These are phyloP conservation scores for Poronia punctata DNA, from an alignment of 495 filamentous ascomycete genomes.

Conservation along the genomic window DNA sequence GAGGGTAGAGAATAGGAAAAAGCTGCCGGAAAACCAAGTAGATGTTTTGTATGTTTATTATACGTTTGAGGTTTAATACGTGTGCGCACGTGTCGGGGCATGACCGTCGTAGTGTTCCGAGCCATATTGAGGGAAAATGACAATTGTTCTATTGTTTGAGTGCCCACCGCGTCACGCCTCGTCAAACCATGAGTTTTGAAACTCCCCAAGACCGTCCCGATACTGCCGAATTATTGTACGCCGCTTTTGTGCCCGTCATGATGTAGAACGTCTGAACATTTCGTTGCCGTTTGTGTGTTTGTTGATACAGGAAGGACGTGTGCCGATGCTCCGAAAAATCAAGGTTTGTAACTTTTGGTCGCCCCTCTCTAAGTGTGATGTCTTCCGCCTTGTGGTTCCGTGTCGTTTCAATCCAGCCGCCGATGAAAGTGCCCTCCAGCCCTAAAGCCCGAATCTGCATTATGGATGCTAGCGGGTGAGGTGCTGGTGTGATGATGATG, in stretches of 20 bases:
- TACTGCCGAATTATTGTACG: slow-evolving; percentile 16
- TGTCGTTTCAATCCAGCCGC: slow-evolving; percentile 10
- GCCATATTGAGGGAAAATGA: slow-evolving; percentile 11
- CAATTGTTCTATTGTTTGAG: slow-evolving; percentile 12
- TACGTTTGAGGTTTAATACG: too few relatives aligned
- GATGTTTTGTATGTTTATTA: slow-evolving; percentile 12
- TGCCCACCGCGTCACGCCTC: slow-evolving; percentile 21
- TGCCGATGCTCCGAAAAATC: slow-evolving; percentile 29
- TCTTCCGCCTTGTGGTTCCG: slow-evolving; percentile 4
- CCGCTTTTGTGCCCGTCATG: slow-evolving; percentile 25
- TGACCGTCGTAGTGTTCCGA: slow-evolving; percentile 16
- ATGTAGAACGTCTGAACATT: slow-evolving; percentile 21
- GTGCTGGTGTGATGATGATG: too few relatives aligned
- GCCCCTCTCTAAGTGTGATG: slow-evolving; percentile 26
- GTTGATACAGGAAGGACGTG: slow-evolving; percentile 29
- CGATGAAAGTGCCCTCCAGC: slow-evolving; percentile 9
- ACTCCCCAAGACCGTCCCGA: slow-evolving; percentile 17
- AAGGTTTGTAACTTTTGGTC: slow-evolving; percentile 29
- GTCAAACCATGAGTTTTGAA: slow-evolving; percentile 14
- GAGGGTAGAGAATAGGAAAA: slow-evolving; percentile 44
- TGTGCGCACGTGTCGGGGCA: too few relatives aligned
- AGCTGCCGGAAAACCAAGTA: slow-evolving; percentile 24
- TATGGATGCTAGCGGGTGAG: slow-evolving; percentile 16
- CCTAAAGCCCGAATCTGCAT: slow-evolving; percentile 18
- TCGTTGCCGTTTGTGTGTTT: too few relatives aligned